phyloP scores from a whole-genome alignment of 2,329 filamentous ascomycete genomes.

The Aspergillus terreus region DNA sequence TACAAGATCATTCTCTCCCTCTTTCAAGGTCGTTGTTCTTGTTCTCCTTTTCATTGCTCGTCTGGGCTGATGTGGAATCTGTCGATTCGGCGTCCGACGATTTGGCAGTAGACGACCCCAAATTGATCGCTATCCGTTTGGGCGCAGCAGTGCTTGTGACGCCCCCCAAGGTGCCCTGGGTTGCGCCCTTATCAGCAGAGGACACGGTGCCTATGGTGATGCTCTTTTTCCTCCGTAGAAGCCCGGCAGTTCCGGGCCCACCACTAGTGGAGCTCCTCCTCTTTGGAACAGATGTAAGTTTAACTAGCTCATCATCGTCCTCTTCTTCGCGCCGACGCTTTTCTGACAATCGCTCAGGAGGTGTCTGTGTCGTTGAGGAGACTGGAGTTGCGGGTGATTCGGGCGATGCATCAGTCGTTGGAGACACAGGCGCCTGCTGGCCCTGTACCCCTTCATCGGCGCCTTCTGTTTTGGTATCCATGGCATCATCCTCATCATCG shows the following conservation, averaged over 20 bases:
- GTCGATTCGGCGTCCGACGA: conserved; percentile 13
- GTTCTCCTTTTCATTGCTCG: conserved; percentile 30
- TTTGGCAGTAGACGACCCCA: conserved; percentile 27
- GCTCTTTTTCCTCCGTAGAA: conserved; percentile 31
- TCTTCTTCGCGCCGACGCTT: conserved; percentile 85
- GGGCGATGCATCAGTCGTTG: conserved; percentile 23
- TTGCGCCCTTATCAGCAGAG: conserved; percentile 23
- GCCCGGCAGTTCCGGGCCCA: conserved; percentile 29
- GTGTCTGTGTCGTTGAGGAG: conserved; percentile 33
- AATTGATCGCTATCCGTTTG: conserved; percentile 40
- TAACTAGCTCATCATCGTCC: conserved; percentile 87
- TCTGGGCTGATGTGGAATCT: conserved; percentile 13
- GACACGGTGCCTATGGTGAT: conserved; percentile 25
- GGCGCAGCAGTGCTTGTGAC: conserved; percentile 20
- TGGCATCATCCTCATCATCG: conserved; percentile 73
- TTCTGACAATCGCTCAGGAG: conserved; percentile 76
- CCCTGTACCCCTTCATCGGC: conserved; percentile 15
- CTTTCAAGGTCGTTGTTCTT: conserved; percentile 21
- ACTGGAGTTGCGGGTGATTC: conserved; percentile 20
- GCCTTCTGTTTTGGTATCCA: conserved; percentile 51
- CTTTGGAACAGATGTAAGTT: conserved; percentile 59
- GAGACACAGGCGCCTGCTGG: conserved; percentile 13
- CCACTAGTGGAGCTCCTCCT: conserved; percentile 42
- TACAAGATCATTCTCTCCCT: conserved; percentile 16
- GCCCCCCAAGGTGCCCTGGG: conserved; percentile 12